These are phyloP conservation scores for Trifolium subterraneum DNA, from an alignment of 306 rosid genomes.

Conservation along the genomic window DNA sequence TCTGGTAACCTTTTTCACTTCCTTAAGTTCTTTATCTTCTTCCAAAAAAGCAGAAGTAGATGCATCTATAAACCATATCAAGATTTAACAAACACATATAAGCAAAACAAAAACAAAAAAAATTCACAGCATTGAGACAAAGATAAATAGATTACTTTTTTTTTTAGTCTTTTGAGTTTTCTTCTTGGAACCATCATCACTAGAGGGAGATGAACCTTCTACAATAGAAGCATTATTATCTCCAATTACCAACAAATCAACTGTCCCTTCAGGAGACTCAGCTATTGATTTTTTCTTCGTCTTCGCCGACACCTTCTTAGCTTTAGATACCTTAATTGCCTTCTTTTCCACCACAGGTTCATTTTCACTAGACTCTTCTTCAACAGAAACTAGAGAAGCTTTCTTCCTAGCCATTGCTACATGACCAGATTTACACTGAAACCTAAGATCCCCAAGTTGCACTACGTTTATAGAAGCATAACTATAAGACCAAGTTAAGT, in stretches of 20 bases:
- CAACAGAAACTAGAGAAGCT: conserved; percentile 48
- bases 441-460: conserved; percentile 56
- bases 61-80: conserved; percentile 51
- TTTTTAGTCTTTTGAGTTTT: conserved; percentile 51
- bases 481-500: conserved; percentile 47
- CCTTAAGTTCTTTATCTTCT: conserved; percentile 54
- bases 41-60: conserved; percentile 57
- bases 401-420: conserved; percentile 72
- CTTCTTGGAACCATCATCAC: conserved; percentile 58
- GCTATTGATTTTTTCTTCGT: conserved; percentile 57
- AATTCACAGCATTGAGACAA: conserved; percentile 23
- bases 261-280: conserved; percentile 46
- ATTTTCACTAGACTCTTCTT: conserved; percentile 55
- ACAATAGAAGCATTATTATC: conserved; percentile 50
- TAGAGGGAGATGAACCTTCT: conserved; percentile 49
- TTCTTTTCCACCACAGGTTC: conserved; percentile 64
- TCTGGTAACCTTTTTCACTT: conserved; percentile 66
- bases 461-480: conserved; percentile 47
- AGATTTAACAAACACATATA: conserved; percentile 48
- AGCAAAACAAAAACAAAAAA: conserved; percentile 34
- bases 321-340: conserved; percentile 57
- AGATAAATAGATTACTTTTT: conserved; percentile 60
- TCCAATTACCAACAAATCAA: conserved; percentile 45
- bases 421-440: conserved; percentile 58
- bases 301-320: conserved; percentile 43